phyloP scores from a whole-genome alignment of 176 grass and related monocot genomes.

The Thalia dealbata region DNA sequence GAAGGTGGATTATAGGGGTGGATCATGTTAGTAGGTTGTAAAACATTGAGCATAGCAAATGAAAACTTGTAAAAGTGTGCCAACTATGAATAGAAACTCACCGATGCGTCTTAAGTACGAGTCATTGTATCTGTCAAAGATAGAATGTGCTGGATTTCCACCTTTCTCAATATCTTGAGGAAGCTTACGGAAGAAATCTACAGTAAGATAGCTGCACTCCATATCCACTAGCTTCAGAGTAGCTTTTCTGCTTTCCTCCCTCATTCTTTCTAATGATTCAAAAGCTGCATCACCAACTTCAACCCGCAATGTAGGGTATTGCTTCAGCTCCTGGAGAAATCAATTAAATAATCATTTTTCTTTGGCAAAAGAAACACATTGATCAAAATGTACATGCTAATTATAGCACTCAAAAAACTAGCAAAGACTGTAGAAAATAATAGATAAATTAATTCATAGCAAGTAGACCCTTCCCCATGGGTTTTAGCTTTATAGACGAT shows the following conservation, averaged over 20 bases:
- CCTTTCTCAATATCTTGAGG: conserved; percentile 22
- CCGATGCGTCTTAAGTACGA: conserved; percentile 13
- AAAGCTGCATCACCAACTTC: conserved; percentile 15
- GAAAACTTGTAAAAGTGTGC: too few relatives aligned
- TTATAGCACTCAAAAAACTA: neutral
- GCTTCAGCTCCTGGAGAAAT: conserved; percentile 19
- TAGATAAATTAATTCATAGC: too few relatives aligned
- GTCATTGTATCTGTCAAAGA: conserved; percentile 19
- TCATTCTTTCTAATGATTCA: conserved; percentile 24
- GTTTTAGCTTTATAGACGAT: too few relatives aligned
- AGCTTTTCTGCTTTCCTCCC: conserved; percentile 16
- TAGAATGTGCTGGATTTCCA: conserved; percentile 13
- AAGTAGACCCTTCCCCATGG: too few relatives aligned
- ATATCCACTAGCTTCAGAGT: conserved; percentile 15
- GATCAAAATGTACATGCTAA: neutral
- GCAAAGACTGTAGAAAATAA: too few relatives aligned
- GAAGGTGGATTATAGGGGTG: too few relatives aligned
- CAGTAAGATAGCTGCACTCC: conserved; percentile 19
- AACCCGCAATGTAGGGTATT: conserved; percentile 16
- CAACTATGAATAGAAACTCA: neutral
- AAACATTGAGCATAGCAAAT: too few relatives aligned
- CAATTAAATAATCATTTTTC: neutral
- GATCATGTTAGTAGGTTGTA: too few relatives aligned
- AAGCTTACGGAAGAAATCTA: conserved; percentile 20
- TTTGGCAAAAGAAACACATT: neutral